Conservation (phyloP, 495 filamentous ascomycete genomes). For the Penicillium canariense region DNA sequence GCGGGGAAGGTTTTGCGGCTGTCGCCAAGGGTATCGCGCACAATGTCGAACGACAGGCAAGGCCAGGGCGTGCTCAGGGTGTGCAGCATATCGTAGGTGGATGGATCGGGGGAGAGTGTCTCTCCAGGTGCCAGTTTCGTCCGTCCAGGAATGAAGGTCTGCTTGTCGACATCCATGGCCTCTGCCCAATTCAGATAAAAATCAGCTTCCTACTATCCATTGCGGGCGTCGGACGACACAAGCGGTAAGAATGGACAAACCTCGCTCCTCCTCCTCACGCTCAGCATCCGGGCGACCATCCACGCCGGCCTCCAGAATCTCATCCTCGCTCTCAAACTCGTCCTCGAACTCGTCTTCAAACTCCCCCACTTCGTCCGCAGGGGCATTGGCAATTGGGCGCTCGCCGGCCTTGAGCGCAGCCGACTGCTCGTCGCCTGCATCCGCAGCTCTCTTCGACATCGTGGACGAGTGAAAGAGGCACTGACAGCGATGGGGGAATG, state of each 20-base stretch:
- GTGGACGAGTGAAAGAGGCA: constrained; percentile 17
- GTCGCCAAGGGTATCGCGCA: constrained; percentile 84
- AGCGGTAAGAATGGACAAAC: constrained; percentile 30
- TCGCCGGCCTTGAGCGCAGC: constrained; percentile 67
- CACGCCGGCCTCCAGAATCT: constrained; percentile 90
- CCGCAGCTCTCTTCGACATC: constrained; percentile 71
- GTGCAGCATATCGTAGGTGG: constrained; percentile 96
- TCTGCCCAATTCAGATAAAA: constrained; percentile 36
- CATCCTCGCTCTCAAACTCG: constrained; percentile 95
- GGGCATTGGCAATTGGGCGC: constrained; percentile 51
- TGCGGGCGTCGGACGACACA: not conserved
- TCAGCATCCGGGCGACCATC: constrained; percentile 92
- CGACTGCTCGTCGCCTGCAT: constrained; percentile 52
- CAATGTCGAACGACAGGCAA: constrained; percentile 91
- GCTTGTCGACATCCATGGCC: constrained; percentile 87
- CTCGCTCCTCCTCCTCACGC: constrained; percentile 78
- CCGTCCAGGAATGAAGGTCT: constrained; percentile 90
- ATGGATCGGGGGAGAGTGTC: constrained; percentile 83
- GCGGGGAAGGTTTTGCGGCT: constrained; percentile 87
- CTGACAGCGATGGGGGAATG: constrained; percentile 7
- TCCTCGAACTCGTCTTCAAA: constrained; percentile 97
- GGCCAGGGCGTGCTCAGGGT: constrained; percentile 90
- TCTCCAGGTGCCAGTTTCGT: constrained; percentile 84
- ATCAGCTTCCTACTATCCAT: constrained; percentile 3
- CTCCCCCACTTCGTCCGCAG: constrained; percentile 69